Evolutionary conservation across 176 grass and related monocot species (phyloP), one percentile per base, ranked within the genome.

Genomic region (Dendrocalamus sinicus): DNA sequence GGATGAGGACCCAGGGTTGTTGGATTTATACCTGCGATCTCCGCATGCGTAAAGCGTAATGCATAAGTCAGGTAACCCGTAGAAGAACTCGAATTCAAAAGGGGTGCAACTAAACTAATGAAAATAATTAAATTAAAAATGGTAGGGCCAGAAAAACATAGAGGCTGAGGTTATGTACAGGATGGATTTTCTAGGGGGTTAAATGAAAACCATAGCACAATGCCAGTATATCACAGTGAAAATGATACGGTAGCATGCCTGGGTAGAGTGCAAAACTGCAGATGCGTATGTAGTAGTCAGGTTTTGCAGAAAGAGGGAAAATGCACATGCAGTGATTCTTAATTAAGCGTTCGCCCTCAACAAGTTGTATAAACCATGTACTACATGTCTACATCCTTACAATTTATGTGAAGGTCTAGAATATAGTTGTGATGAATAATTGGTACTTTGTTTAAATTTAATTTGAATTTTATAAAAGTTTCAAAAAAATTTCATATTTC

Each of bases 11-110:
- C 40, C 63, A 44, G 69, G 75, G 68, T 40, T 70, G 52, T 45
- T 55, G 67, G 60, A 48, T 88, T 80, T 91, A 84, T 91, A 80
- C 44, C 39, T 70, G 67, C 43, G 83, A 22, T 22, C 12, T 41
- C 9, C 9, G 22, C 82, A 59, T 54, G 67, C 61, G 80, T 57
- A 67, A 59, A 46, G 67, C 61, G 80, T 57, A 67, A 17, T 59
- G 74, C 47, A 67, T 5, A 48, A 78, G 83, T 78, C 88, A 78
- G 9, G 74, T 41, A 83, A 60, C 12, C 74, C 5, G 53, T 23
- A 67, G 79, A 89, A 70, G 12, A 69, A 76, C 51, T 40, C 79
- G 22, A 9, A 30, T 19, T 51, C 1, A 81, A 75, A 51, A 43
- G 3, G 16, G 24, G 19, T 39, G 41, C 51, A 37, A 78, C 12